Conservation (phyloP, 106 monocot species). For the Vanilla planifolia region DNA sequence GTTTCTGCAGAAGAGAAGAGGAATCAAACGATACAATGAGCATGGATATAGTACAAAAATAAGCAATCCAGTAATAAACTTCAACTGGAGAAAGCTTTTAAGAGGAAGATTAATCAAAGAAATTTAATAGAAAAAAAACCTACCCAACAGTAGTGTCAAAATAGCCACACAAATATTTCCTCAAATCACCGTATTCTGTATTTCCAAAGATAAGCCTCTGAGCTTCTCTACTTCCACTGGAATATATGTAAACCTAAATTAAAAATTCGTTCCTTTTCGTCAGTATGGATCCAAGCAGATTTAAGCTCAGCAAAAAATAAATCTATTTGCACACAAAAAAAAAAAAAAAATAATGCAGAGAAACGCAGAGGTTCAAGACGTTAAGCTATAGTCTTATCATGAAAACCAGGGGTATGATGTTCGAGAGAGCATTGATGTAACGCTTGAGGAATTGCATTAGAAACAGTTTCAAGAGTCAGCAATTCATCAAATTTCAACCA, state of each 20-base stretch:
- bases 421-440: too few relatives aligned
- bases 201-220: slow-evolving; percentile 93
- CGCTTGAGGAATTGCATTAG: too few relatives aligned
- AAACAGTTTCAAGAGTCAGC: too few relatives aligned
- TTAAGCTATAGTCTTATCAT: too few relatives aligned
- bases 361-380: neutral
- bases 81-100: neutral
- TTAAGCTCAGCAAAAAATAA: neutral
- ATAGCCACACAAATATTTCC: slow-evolving; percentile 80
- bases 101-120: neutral
- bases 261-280: slow-evolving; percentile 2
- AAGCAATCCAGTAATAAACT: slow-evolving; percentile 1
- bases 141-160: slow-evolving; percentile 95
- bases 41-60: neutral
- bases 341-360: neutral
- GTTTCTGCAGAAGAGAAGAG: slow-evolving; percentile 41
- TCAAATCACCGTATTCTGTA: slow-evolving; percentile 76
- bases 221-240: slow-evolving; percentile 98
- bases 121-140: slow-evolving; percentile 5
- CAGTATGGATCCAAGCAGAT: neutral
- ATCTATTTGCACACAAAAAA: slow-evolving; percentile 1
- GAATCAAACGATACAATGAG: neutral
- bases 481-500: too few relatives aligned
- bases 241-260: slow-evolving; percentile 87
- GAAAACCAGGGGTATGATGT: too few relatives aligned